Conservation (phyloP, 2,329 filamentous ascomycete species). For the Ascosphaera pollenicola region DNA sequence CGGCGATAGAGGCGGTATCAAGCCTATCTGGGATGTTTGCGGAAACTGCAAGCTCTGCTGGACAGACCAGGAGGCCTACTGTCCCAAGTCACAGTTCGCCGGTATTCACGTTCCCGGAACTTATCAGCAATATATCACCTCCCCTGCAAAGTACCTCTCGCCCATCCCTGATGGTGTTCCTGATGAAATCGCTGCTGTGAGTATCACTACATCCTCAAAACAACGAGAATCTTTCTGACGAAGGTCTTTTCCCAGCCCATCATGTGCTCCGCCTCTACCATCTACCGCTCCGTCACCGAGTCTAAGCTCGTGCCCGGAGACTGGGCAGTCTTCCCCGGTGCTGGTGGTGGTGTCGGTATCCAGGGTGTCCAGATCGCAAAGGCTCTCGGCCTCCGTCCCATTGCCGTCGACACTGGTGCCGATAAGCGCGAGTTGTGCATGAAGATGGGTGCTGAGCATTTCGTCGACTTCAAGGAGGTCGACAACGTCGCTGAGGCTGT, state of each 20-base stretch:
- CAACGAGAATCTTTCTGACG: neutral
- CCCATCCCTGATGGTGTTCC: slow-evolving; percentile 32
- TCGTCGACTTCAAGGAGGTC: slow-evolving; percentile 31
- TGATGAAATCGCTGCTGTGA: slow-evolving; percentile 29
- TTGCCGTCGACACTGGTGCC: slow-evolving; percentile 31
- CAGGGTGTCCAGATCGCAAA: slow-evolving; percentile 33
- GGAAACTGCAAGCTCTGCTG: slow-evolving; percentile 29
- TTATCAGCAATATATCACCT: slow-evolving; percentile 37
- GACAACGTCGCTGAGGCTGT: slow-evolving; percentile 18
- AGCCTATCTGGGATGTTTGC: slow-evolving; percentile 30
- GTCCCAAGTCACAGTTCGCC: slow-evolving; percentile 22
- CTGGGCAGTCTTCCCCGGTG: slow-evolving; percentile 33
- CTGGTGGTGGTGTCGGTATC: slow-evolving; percentile 33
- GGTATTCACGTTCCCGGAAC: slow-evolving; percentile 23
- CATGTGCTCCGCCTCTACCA: slow-evolving; percentile 37
- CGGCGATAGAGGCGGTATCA: slow-evolving; percentile 31
- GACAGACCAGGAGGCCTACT: slow-evolving; percentile 31
- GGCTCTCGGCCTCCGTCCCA: slow-evolving; percentile 33
- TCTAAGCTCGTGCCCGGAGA: slow-evolving; percentile 28
- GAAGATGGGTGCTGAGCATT: slow-evolving; percentile 31
- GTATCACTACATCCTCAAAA: neutral
- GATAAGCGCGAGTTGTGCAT: slow-evolving; percentile 24
- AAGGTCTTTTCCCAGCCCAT: slow-evolving; percentile 18
- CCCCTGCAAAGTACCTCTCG: slow-evolving; percentile 31
- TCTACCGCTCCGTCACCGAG: slow-evolving; percentile 33